Percentiles rank a stretch among this genome's conserved stretches.
Conservation (phyloP, 2,329 filamentous ascomycete genomes). For the Fragosphaeria purpurea region DNA sequence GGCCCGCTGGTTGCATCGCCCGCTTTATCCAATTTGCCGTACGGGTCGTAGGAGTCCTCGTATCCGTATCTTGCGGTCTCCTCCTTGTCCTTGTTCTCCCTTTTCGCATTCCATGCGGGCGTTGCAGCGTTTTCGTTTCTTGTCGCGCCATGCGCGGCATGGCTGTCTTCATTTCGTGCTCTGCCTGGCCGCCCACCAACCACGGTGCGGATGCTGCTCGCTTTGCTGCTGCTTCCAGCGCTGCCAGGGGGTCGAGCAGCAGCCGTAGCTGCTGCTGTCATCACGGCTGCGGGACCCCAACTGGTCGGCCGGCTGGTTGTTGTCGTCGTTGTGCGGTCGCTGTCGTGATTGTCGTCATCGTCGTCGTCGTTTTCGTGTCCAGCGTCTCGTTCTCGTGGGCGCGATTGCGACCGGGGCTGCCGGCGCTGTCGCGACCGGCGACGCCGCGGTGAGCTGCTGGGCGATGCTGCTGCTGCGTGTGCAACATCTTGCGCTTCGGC, state of each 20-base stretch:
- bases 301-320: constrained; percentile 4
- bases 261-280: constrained; percentile 2
- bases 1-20: constrained; percentile 16
- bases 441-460: constrained; percentile 2
- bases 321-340: constrained; percentile 3
- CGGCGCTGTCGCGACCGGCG: constrained; percentile 3
- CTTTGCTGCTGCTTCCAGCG: not conserved
- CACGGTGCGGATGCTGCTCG: constrained; percentile 5
- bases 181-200: not conserved
- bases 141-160: too few relatives aligned
- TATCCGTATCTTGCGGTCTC: not conserved
- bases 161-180: not conserved
- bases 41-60: too few relatives aligned
- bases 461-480: not conserved
- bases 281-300: constrained; percentile 8
- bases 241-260: constrained; percentile 3
- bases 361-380: not conserved
- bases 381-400: not conserved
- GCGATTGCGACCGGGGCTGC: constrained; percentile 1
- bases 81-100: constrained; percentile 8
- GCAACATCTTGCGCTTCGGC: not conserved
- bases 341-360: constrained; percentile 2
- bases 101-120: constrained; percentile 8
- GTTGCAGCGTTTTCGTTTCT: constrained; percentile 1
- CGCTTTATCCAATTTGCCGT: constrained; percentile 16